Base-by-base conservation (phyloP, 1,284 basidiomycete species). In the Ganoderma lingzhi region DNA sequence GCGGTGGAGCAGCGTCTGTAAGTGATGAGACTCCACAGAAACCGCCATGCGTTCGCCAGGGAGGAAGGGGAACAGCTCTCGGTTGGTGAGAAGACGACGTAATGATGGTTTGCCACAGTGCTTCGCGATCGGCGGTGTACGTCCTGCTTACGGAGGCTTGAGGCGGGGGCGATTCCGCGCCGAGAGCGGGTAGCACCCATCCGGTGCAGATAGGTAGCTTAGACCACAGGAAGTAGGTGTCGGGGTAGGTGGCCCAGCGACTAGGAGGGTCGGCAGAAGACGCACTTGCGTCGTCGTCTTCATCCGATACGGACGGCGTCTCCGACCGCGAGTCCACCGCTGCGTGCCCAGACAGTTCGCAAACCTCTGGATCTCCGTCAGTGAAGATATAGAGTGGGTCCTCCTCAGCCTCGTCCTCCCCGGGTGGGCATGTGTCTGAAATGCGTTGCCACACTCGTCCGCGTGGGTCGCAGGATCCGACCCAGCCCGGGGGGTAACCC, bases 401-500 rank as follows among this genome's bases (percentile, higher is more conserved):
- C n/a, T 76, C 76, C 1, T 74, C 74, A 12, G 78, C 73, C 3
- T 48, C 39, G 37, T 76, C 76, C 4, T 72, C 74, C 10, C 65
- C 72, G 12, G 23, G 23, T 6, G 73, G 9, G 45, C 3, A 39
- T 15, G 39, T 74, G 30, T 69, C 74, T n/a, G 77, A 71, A 28
- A 89, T 84, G 35, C 80, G 77, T 42, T 77, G 76, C 64, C 80
- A 80, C 51, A 91, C 82, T 55, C 76, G 75, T 39, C 86, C 81
- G 67, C 82, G 83, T 6, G 91, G 92, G 77, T 93, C 86, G 45
- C 68, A 71, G 9, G 70, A 66, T 42, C 82, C 78, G n/a, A 84
- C 77, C 91, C 92, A 94, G 0, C 93, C 93, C 28, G 82, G 84
- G 37, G 93, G 93, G 77, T 94, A 94, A 0, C 93, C 93, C 91